Conservation (phyloP, 331 rosid species). For the Phaseolus coccineus region DNA sequence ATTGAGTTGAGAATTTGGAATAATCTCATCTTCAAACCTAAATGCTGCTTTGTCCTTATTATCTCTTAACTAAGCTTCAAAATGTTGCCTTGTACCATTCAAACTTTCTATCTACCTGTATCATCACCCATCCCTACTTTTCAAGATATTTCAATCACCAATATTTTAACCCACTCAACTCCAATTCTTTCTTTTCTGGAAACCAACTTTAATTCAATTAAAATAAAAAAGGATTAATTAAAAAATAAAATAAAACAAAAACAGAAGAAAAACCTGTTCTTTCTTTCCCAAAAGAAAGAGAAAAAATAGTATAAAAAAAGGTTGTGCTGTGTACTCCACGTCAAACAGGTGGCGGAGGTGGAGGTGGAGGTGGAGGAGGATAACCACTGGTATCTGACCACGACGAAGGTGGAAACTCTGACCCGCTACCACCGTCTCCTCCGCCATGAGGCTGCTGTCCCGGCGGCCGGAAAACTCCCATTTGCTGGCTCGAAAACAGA, state of each 20-base stretch:
- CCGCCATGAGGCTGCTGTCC: slow-evolving; percentile 42
- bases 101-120: neutral
- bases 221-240: neutral
- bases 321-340: slow-evolving; percentile 7
- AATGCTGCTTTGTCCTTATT: slow-evolving; percentile 42
- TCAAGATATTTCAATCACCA: neutral
- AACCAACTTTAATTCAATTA: too few species aligned
- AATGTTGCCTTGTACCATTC: slow-evolving; percentile 22
- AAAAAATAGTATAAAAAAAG: neutral
- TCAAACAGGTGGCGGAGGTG: slow-evolving; percentile 59
- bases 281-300: slow-evolving; percentile 26
- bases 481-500: slow-evolving; percentile 61
- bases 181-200: too few species aligned
- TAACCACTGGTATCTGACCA: slow-evolving; percentile 72
- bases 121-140: slow-evolving; percentile 4
- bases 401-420: slow-evolving; percentile 50
- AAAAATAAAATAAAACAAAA: neutral
- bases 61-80: slow-evolving; percentile 34
- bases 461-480: slow-evolving; percentile 56
- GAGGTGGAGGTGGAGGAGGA: slow-evolving; percentile 48
- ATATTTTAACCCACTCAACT: slow-evolving; percentile 1
- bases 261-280: neutral
- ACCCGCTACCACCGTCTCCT: neutral
- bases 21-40: slow-evolving; percentile 16
- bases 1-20: neutral